Percentiles rank a stretch among this genome's conserved stretches.
Conservation (phyloP, 2,329 filamentous ascomycete genomes). For the Aspergillus fumigatiaffinis region DNA sequence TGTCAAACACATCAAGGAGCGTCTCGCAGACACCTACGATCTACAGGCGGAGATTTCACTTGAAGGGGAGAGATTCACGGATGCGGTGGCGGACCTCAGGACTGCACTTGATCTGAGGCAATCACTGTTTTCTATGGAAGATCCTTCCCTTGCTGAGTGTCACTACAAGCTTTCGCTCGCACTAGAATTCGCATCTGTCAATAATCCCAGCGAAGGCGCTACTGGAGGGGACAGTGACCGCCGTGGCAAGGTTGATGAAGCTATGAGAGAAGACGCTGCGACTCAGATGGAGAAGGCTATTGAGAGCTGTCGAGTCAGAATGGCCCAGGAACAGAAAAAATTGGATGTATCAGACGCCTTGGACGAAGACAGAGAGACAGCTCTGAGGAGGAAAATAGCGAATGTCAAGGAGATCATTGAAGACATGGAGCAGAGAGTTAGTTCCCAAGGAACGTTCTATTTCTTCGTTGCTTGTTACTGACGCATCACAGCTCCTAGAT, state of each 20-base stretch:
- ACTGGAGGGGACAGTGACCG: constrained; percentile 38
- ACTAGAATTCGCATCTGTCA: constrained; percentile 86
- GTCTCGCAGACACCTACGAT: constrained; percentile 88
- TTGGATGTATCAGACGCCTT: constrained; percentile 36
- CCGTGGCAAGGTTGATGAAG: constrained; percentile 46
- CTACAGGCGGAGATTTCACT: constrained; percentile 94
- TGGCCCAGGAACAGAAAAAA: constrained; percentile 50
- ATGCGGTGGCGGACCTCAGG: constrained; percentile 80
- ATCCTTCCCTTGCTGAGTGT: constrained; percentile 83
- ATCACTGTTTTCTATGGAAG: constrained; percentile 73
- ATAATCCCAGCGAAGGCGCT: constrained; percentile 33
- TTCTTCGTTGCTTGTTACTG: constrained; percentile 1
- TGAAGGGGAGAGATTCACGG: constrained; percentile 87
- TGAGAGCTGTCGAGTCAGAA: constrained; percentile 52
- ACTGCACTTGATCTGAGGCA: constrained; percentile 74
- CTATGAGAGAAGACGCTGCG: constrained; percentile 55
- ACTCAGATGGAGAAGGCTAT: constrained; percentile 60
- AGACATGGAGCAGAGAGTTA: constrained; percentile 58
- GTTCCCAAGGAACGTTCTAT: constrained; percentile 11
- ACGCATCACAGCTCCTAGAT: constrained; percentile 46
- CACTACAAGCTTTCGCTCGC: constrained; percentile 96
- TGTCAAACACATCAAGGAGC: constrained; percentile 67
- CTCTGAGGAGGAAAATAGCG: constrained; percentile 47
- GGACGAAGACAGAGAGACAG: constrained; percentile 37
- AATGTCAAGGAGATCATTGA: constrained; percentile 60